phyloP scores from a whole-genome alignment of 495 filamentous ascomycete genomes.

The Geoglossum glabrum region DNA sequence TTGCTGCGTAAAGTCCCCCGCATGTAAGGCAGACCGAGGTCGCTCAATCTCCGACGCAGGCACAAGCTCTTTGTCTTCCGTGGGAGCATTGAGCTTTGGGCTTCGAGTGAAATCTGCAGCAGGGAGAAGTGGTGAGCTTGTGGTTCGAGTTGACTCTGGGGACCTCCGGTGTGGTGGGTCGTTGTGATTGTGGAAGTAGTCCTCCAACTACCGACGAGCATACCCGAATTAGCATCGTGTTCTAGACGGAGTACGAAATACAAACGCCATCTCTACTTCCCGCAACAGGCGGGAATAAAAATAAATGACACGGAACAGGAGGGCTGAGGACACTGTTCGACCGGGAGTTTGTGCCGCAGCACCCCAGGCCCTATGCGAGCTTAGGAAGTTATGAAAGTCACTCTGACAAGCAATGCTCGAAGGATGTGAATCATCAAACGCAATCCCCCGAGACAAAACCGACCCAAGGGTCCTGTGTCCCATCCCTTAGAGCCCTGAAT shows the following conservation, averaged over 20 bases:
- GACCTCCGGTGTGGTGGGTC: background rate
- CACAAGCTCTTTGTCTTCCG: slow-evolving; percentile 12
- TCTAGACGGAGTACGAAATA: too few species aligned
- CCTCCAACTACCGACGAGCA: slow-evolving; percentile 6
- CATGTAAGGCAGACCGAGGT: slow-evolving; percentile 72
- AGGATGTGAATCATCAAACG: too few species aligned
- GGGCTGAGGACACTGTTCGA: background rate
- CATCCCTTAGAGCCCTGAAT: background rate
- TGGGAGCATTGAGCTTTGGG: background rate
- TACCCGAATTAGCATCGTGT: background rate
- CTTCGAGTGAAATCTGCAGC: background rate
- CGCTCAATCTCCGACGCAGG: slow-evolving; percentile 43
- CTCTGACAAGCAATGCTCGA: too few species aligned
- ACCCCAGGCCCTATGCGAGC: too few species aligned
- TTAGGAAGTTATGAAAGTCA: too few species aligned
- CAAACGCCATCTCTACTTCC: too few species aligned
- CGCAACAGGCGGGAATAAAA: background rate
- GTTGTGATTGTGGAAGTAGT: slow-evolving; percentile 11
- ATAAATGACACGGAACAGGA: background rate
- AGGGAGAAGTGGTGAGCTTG: background rate
- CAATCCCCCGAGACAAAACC: background rate
- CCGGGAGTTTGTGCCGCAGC: too few species aligned
- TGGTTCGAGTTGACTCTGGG: background rate
- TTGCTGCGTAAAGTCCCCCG: slow-evolving; percentile 65
- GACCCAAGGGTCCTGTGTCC: too few species aligned